These are phyloP conservation scores for Pythium diclinum DNA, from an alignment of 352 stramenopile species.

Conservation along the genomic window DNA sequence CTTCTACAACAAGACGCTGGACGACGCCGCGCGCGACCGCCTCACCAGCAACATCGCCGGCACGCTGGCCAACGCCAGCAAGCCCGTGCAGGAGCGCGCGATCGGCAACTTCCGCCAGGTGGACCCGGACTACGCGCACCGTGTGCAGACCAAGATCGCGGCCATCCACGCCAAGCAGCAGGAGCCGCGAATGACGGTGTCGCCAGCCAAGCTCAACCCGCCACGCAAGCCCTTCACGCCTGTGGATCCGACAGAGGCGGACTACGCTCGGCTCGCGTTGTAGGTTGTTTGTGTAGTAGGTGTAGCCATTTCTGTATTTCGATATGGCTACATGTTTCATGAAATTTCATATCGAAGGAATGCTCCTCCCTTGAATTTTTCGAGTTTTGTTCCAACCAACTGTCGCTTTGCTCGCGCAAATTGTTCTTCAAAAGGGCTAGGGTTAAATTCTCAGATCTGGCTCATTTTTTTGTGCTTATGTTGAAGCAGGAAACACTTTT, in stretches of 20 bases:
- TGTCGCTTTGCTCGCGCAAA: not conserved
- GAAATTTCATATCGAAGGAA: not conserved
- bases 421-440: not conserved
- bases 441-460: not conserved
- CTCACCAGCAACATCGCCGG: slow-evolving; percentile 88
- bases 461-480: not conserved
- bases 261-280: not conserved
- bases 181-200: slow-evolving; percentile 13
- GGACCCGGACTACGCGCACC: slow-evolving; percentile 81
- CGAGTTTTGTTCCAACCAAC: too few relatives aligned
- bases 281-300: not conserved
- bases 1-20: slow-evolving; percentile 84
- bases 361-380: too few relatives aligned
- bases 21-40: slow-evolving; percentile 57
- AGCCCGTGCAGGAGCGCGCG: slow-evolving; percentile 74
- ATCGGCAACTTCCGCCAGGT: slow-evolving; percentile 88
- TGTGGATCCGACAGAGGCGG: not conserved
- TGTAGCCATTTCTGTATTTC: not conserved
- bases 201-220: slow-evolving; percentile 52
- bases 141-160: slow-evolving; percentile 75
- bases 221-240: slow-evolving; percentile 44
- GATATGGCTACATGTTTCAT: not conserved
- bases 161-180: slow-evolving; percentile 30
- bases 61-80: slow-evolving; percentile 73
- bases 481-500: not conserved